Base-by-base conservation (phyloP, 2,329 filamentous ascomycete genomes). In the Phoma herbarum region DNA sequence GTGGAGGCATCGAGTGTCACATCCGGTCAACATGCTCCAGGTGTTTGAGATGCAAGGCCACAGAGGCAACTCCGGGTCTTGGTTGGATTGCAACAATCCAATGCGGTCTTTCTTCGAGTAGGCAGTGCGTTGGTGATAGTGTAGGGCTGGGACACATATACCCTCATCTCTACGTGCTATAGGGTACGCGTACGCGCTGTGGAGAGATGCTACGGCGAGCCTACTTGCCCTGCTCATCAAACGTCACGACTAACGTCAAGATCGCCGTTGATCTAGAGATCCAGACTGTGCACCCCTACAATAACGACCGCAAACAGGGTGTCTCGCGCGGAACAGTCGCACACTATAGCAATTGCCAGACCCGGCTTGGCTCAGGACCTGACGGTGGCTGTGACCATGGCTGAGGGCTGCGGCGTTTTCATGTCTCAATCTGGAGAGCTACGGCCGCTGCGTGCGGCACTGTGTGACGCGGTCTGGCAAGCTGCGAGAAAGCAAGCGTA, bases 131-230 rank as follows among this genome's bases (percentile, higher is more conserved):
- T n/a, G n/a, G n/a, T n/a, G n/a, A 16, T 16, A 4, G 31, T 18
- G 31, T 37, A 37, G 35, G 35, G 35, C 35, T 37, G 35, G 35
- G 35, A 11, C 35, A 20, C 8, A 33, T 37, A 20, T 35, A n/a
- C 31, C 31, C 7, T n/a, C 31, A 35, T 35, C 31, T 16, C 31
- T 35, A 35, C 35, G 8, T 16, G 35, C 35, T 39, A 39, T 39
- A 39, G 35, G 35, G 31, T 35, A 39, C 35, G 35, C 35, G 35
- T 39, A 39, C 35, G 35, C 35, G 35, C 35, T n/a, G 35, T 39
- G 35, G n/a, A 16, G 35, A 39, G n/a, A n/a, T n/a, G n/a, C n/a
- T n/a, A n/a, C n/a, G n/a, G n/a, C n/a, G n/a, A 20, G 18, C 18
- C 8, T 39, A 39, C 35, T 20, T 39, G 35, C 35, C 35, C 35